Conservation (phyloP, 75 land plant species). For the Gnetum montanum region DNA sequence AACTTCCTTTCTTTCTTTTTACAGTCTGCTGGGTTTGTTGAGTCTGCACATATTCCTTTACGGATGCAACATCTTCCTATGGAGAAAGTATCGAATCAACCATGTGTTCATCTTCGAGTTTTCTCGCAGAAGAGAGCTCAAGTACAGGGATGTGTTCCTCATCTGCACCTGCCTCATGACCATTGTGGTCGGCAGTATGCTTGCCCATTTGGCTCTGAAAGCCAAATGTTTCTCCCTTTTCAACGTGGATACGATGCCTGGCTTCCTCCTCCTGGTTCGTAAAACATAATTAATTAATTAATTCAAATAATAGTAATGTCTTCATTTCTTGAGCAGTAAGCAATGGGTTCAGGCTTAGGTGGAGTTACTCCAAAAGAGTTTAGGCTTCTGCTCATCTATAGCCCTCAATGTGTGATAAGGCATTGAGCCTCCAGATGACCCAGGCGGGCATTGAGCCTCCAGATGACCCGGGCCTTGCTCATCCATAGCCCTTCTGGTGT, state of each 20-base stretch:
- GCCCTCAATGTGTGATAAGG: neutral
- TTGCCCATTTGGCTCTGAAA: constrained; percentile 50
- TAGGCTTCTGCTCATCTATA: neutral
- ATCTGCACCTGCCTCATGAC: constrained; percentile 70
- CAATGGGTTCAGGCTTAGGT: too few relatives aligned
- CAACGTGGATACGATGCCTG: constrained; percentile 50
- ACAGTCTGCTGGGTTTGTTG: constrained; percentile 77
- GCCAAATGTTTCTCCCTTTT: constrained; percentile 33
- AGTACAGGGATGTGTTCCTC: constrained; percentile 79
- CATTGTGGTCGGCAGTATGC: constrained; percentile 59
- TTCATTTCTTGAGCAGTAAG: too few relatives aligned
- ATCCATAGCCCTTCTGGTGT: too few relatives aligned
- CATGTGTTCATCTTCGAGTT: constrained; percentile 92
- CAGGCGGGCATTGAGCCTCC: too few relatives aligned
- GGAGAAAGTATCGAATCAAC: constrained; percentile 79
- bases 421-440: too few relatives aligned
- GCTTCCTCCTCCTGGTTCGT: constrained; percentile 54
- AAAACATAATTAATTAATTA: too few relatives aligned
- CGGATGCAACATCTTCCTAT: constrained; percentile 86
- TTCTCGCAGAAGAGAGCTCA: constrained; percentile 61
- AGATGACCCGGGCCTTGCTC: too few relatives aligned
- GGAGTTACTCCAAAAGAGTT: too few relatives aligned
- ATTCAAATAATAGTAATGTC: constrained; percentile 21
- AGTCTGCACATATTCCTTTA: constrained; percentile 82
- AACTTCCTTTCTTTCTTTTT: neutral